Conservation (phyloP, 176 grass and related monocot genomes). For the Typha latifolia region DNA sequence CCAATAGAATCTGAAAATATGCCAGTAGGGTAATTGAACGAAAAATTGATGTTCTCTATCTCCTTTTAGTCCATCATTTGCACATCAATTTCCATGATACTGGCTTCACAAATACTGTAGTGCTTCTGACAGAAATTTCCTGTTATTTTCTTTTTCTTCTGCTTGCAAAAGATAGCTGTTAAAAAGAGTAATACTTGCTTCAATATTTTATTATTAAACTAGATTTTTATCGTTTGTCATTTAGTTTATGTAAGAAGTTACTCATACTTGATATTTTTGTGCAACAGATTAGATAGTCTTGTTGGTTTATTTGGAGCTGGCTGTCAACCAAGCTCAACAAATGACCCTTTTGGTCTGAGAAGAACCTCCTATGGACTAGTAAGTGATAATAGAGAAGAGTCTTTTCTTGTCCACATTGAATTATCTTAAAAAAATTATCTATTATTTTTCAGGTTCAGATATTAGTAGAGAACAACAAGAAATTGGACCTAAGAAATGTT, state of each 20-base stretch:
- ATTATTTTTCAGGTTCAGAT: constrained; percentile 64
- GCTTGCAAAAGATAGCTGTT: no score
- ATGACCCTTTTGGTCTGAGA: constrained; percentile 85
- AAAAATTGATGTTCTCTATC: no score
- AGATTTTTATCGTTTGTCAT: not conserved
- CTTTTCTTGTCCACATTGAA: constrained; percentile 6
- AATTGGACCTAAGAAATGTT: constrained; percentile 61
- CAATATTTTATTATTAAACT: not conserved
- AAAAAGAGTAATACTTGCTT: no score
- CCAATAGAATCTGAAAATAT: no score
- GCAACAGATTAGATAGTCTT: constrained; percentile 77
- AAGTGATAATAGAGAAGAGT: constrained; percentile 26
- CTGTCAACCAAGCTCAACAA: constrained; percentile 88
- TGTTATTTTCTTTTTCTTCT: no score
- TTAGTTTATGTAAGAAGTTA: not conserved
- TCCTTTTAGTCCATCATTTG: no score
- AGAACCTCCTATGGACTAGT: constrained; percentile 88
- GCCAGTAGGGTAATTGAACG: no score
- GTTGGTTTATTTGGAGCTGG: constrained; percentile 98
- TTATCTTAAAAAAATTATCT: constrained; percentile 28
- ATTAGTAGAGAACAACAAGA: constrained; percentile 88
- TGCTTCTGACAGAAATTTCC: no score
- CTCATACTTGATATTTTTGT: constrained; percentile 4
- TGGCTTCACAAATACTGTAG: no score
- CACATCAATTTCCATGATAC: no score